phyloP scores from a whole-genome alignment of 208 protist species.

The Trypanosoma grayi region DNA sequence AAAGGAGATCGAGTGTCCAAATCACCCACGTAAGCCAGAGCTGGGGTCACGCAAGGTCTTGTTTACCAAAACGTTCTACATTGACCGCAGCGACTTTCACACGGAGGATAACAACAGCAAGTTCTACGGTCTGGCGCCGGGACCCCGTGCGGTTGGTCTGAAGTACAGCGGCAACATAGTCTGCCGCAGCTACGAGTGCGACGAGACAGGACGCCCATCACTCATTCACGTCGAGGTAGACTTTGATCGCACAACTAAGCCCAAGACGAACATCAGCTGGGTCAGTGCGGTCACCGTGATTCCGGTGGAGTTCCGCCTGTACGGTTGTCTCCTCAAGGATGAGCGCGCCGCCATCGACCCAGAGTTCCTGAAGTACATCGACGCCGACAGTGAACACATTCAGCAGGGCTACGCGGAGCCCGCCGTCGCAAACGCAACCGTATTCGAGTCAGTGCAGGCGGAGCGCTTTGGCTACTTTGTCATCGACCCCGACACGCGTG shows the following conservation, averaged over 20 bases:
- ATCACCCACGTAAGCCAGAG: conserved; percentile 93
- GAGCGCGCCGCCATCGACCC: conserved; percentile 82
- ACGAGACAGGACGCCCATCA: conserved; percentile 56
- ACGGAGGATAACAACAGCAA: conserved; percentile 77
- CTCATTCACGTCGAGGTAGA: conserved; percentile 85
- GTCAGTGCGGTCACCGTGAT: conserved; percentile 55
- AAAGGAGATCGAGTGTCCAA: conserved; percentile 87
- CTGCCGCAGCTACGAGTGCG: conserved; percentile 78
- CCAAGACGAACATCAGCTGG: conserved; percentile 92
- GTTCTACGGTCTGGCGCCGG: conserved; percentile 87
- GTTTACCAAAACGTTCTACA: conserved; percentile 95
- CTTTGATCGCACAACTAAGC: conserved; percentile 82
- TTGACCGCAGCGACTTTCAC: conserved; percentile 97
- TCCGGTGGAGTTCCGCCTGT: conserved; percentile 81
- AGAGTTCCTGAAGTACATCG: conserved; percentile 87
- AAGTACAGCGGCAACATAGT: conserved; percentile 87
- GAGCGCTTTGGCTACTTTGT: conserved; percentile 93
- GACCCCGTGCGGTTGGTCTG: conserved; percentile 78
- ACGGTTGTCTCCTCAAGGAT: conserved; percentile 80
- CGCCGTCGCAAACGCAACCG: conserved; percentile 35
- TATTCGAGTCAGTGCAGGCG: conserved; percentile 83
- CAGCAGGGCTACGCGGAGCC: conserved; percentile 70
- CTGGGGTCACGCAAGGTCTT: conserved; percentile 78
- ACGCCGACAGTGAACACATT: conserved; percentile 76
- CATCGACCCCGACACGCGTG: conserved; percentile 75